These are phyloP conservation scores for Austroboletus novae-zelandiae DNA, from an alignment of 1,284 basidiomycete species.

Conservation along the genomic window DNA sequence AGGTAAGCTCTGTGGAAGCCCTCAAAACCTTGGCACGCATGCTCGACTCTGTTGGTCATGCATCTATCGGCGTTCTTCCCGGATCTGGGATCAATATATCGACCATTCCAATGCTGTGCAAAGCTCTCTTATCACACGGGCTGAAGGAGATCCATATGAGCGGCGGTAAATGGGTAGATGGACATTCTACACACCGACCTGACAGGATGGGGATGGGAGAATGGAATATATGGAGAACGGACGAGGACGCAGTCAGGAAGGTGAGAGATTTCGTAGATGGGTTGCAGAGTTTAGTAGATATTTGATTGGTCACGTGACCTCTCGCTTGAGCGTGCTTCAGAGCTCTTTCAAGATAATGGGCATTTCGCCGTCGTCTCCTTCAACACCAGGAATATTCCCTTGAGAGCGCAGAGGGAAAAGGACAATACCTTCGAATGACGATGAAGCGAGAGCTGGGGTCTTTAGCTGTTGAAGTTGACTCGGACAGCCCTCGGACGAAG, in stretches of 20 bases:
- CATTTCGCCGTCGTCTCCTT: conserved; percentile 27
- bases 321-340: conserved; percentile 11
- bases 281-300: no score
- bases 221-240: conserved; percentile 68
- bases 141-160: conserved; percentile 70
- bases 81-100: conserved; percentile 68
- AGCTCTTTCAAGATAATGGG: conserved; percentile 35
- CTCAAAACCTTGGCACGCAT: conserved; percentile 46
- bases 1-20: conserved; percentile 37
- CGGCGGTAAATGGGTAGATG: conserved; percentile 59
- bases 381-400: conserved; percentile 27
- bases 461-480: conserved; percentile 46
- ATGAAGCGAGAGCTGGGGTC: conserved; percentile 65
- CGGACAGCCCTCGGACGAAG: conserved; percentile 64
- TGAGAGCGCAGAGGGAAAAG: conserved; percentile 21
- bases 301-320: conserved; percentile 26
- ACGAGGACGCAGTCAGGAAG: conserved; percentile 46
- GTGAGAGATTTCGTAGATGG: conserved; percentile 51
- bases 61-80: conserved; percentile 54
- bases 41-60: conserved; percentile 30
- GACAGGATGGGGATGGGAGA: conserved; percentile 71
- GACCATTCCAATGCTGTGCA: conserved; percentile 48
- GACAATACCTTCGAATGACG: conserved; percentile 39
- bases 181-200: conserved; percentile 49
- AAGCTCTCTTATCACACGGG: conserved; percentile 50